Evolutionary conservation across 1,284 basidiomycete genomes (phyloP).

Genomic region (Puccinia novopanici): DNA sequence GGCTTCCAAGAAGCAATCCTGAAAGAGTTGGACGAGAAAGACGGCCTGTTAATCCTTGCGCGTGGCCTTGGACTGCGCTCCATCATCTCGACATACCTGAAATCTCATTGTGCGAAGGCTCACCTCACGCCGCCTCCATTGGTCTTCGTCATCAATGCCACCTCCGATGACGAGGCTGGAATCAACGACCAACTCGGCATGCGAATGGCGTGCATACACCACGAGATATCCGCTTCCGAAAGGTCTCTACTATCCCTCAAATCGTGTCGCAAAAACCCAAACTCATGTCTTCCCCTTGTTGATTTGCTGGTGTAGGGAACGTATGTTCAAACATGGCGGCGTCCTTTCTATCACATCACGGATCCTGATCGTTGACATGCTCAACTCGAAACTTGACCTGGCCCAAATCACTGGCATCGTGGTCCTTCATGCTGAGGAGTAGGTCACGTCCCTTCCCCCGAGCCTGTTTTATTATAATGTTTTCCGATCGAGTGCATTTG

Average conservation of each 20-base stretch:
- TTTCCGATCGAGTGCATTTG: too few relatives aligned
- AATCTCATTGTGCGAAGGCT: neutral
- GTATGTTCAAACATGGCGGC: conserved; percentile 81
- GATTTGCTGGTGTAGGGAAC: conserved; percentile 66
- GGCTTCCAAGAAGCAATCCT: conserved; percentile 35
- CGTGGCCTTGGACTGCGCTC: conserved; percentile 81
- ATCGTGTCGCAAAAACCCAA: too few relatives aligned
- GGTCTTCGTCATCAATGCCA: conserved; percentile 70
- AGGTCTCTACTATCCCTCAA: conserved; percentile 64
- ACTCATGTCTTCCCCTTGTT: neutral
- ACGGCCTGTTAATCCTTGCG: conserved; percentile 72
- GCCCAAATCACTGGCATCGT: conserved; percentile 87
- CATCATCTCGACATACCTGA: conserved; percentile 72
- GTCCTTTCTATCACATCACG: conserved; percentile 88
- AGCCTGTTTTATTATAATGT: neutral
- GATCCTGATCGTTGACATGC: conserved; percentile 92
- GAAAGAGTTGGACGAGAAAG: conserved; percentile 27
- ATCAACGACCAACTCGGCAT: conserved; percentile 90
- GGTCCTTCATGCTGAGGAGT: conserved; percentile 91
- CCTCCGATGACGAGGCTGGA: conserved; percentile 79
- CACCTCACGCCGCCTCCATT: neutral
- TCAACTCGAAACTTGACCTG: conserved; percentile 79
- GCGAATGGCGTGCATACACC: conserved; percentile 77
- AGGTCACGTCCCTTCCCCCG: conserved; percentile 52
- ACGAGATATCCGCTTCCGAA: conserved; percentile 79